Percentiles rank a stretch among this genome's conserved stretches.
Conservation (phyloP, 192 early-diverging fungal species). For the Geranomyces michiganensis region DNA sequence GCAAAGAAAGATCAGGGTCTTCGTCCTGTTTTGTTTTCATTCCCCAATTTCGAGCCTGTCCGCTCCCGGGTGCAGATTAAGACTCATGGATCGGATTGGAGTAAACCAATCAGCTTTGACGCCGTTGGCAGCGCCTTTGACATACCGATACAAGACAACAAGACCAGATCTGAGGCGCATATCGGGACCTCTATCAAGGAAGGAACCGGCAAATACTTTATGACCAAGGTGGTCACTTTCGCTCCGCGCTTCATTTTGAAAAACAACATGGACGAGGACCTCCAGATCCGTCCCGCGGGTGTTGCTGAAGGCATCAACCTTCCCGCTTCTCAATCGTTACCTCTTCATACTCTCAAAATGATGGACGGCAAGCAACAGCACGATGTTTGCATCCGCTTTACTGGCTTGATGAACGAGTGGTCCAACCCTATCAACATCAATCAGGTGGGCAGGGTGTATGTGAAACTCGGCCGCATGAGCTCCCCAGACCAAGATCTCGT, state of each 20-base stretch:
- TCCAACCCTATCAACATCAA: slow-evolving; percentile 78
- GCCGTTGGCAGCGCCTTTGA: slow-evolving; percentile 87
- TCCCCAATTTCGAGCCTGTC: slow-evolving; percentile 77
- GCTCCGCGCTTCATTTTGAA: slow-evolving; percentile 87
- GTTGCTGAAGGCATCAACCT: slow-evolving; percentile 45
- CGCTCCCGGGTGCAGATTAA: slow-evolving; percentile 81
- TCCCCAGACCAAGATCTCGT: slow-evolving; percentile 69
- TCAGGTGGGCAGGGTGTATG: slow-evolving; percentile 80
- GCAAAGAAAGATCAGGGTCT: slow-evolving; percentile 24
- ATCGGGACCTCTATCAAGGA: slow-evolving; percentile 85
- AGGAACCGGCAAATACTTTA: slow-evolving; percentile 77
- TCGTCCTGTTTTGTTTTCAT: slow-evolving; percentile 91
- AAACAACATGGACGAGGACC: slow-evolving; percentile 73
- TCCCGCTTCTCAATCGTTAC: slow-evolving; percentile 55
- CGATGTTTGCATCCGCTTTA: slow-evolving; percentile 68
- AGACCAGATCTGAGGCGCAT: slow-evolving; percentile 63
- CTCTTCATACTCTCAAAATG: slow-evolving; percentile 70
- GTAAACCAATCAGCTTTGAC: slow-evolving; percentile 90
- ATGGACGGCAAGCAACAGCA: slow-evolving; percentile 45
- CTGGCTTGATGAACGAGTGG: slow-evolving; percentile 74
- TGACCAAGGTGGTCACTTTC: slow-evolving; percentile 89
- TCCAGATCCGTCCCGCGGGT: slow-evolving; percentile 75
- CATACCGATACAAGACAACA: slow-evolving; percentile 65
- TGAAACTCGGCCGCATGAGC: slow-evolving; percentile 70
- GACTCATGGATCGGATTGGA: slow-evolving; percentile 78